Evolutionary conservation across 106 monocot genomes (phyloP).

Genomic region (Amphibolis antarctica): DNA sequence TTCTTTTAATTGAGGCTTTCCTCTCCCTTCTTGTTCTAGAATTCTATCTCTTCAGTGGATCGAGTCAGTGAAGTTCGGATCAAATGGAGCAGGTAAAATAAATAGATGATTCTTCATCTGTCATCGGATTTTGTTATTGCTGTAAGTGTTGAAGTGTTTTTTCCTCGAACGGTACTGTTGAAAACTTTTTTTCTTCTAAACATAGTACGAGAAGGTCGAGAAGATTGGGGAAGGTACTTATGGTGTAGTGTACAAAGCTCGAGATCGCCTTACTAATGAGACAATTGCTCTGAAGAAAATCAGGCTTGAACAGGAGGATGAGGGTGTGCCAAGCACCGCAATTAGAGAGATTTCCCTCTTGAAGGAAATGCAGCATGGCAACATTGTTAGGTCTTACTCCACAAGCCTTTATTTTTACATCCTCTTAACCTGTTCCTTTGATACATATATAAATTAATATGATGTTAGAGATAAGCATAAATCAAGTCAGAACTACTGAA

Average conservation of each 20-base stretch:
- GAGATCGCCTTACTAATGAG: slow-evolving; percentile 27
- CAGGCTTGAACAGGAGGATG: slow-evolving; percentile 31
- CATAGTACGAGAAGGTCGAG: slow-evolving; percentile 69
- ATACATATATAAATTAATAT: too few species aligned
- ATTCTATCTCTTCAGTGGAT: background rate
- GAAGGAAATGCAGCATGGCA: slow-evolving; percentile 35
- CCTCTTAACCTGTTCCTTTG: too few species aligned
- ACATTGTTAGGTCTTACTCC: slow-evolving; percentile 20
- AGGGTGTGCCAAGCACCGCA: slow-evolving; percentile 29
- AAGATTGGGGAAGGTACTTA: slow-evolving; percentile 68
- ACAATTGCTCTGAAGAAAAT: slow-evolving; percentile 30
- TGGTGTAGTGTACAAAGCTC: slow-evolving; percentile 62
- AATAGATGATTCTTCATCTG: background rate
- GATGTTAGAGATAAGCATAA: too few species aligned
- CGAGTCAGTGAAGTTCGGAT: background rate
- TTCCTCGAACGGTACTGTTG: too few species aligned
- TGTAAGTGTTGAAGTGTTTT: background rate
- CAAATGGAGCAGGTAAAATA: slow-evolving; percentile 9
- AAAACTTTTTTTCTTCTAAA: background rate
- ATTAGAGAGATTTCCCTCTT: slow-evolving; percentile 30
- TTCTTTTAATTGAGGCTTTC: background rate
- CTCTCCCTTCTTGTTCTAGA: background rate
- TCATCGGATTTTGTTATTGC: background rate
- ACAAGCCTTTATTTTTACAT: background rate
- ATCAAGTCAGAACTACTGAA: too few species aligned